Conservation (phyloP, 768 basidiomycete genomes). For the Ramaria sp. region DNA sequence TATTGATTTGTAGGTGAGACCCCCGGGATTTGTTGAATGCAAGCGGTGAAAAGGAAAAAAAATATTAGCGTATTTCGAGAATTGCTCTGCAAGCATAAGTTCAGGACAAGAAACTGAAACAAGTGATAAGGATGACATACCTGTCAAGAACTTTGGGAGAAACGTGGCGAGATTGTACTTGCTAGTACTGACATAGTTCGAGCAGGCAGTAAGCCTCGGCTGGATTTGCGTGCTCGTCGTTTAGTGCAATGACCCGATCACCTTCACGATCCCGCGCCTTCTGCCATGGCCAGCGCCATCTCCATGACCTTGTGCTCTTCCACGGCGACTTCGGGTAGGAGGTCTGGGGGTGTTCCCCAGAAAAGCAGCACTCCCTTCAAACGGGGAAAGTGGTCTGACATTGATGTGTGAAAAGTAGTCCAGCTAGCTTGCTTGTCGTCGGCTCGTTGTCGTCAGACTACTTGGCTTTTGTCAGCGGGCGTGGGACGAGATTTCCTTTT, state of each 20-base stretch:
- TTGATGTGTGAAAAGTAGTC: not conserved
- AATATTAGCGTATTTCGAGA: too few species aligned
- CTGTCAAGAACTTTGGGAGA: too few species aligned
- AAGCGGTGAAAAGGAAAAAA: conserved; percentile 97
- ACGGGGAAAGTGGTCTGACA: conserved; percentile 56
- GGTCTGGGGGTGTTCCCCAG: conserved; percentile 20
- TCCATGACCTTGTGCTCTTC: conserved; percentile 24
- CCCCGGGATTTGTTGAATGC: conserved; percentile 94
- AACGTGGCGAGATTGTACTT: too few species aligned
- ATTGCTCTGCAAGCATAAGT: too few species aligned
- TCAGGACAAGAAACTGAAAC: not conserved
- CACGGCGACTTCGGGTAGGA: conserved; percentile 9
- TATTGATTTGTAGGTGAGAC: conserved; percentile 94
- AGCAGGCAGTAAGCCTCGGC: conserved; percentile 59
- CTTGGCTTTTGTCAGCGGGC: too few species aligned
- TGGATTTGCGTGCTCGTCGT: conserved; percentile 49
- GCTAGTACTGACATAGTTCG: too few species aligned
- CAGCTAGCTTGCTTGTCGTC: too few species aligned
- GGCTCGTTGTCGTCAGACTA: too few species aligned
- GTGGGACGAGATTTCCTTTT: too few species aligned
- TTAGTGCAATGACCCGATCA: conserved; percentile 75
- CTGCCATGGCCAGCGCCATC: too few species aligned
- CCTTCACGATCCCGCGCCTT: conserved; percentile 54
- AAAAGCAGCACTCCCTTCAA: conserved; percentile 38
- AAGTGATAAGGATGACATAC: conserved; percentile 34